Percentiles rank a stretch among this genome's conserved stretches.
Evolutionary conservation across 2,329 filamentous ascomycete genomes (phyloP).

Genomic region (Cordyceps tenuipes): DNA sequence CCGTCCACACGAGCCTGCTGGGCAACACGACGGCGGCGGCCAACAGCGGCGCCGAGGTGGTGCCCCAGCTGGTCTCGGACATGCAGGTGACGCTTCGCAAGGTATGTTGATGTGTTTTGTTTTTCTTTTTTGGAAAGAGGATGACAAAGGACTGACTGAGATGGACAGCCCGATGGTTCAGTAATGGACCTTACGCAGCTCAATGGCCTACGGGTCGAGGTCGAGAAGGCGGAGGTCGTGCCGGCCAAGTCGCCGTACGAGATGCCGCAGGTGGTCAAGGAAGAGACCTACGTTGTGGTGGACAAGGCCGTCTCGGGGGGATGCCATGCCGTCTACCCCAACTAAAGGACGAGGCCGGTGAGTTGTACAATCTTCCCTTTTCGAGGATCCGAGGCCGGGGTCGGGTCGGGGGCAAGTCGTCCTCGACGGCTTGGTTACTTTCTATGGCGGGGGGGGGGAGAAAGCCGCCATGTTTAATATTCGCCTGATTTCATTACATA

Average conservation of each 20-base stretch:
- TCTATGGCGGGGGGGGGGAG: too few species aligned
- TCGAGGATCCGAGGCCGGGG: not conserved
- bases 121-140: too few species aligned
- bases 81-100: constrained; percentile 1
- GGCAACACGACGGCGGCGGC: not conserved
- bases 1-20: not conserved
- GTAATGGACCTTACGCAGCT: not conserved
- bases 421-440: too few species aligned
- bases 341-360: not conserved
- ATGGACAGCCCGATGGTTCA: not conserved
- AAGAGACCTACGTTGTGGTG: not conserved
- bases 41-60: not conserved
- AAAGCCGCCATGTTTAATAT: too few species aligned
- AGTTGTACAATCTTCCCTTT: too few species aligned
- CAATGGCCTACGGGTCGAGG: not conserved
- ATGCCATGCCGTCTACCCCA: not conserved
- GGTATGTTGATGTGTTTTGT: not conserved
- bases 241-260: not conserved
- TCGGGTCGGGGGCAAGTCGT: too few species aligned
- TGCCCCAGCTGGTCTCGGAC: not conserved
- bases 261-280: not conserved
- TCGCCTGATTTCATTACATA: too few species aligned
- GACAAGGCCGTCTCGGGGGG: not conserved
- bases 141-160: not conserved
- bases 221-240: not conserved